Conservation (phyloP, 78 protist species). For the Capsaspora owczarzaki region DNA sequence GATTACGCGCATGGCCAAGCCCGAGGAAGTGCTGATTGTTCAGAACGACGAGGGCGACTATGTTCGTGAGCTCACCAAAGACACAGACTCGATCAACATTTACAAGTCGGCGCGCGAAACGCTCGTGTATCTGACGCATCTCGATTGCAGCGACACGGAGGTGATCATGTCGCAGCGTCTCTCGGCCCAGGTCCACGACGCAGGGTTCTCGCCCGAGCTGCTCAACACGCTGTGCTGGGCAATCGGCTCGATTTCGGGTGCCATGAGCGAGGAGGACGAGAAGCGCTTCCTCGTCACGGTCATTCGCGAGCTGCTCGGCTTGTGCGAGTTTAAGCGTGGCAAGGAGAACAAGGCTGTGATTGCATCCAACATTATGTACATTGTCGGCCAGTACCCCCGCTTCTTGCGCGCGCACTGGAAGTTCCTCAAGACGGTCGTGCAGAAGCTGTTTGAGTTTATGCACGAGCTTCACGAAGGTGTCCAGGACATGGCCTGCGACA, state of each 20-base stretch:
- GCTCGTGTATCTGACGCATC: slow-evolving; percentile 84
- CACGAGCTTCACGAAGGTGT: slow-evolving; percentile 97
- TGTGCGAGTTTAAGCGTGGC: slow-evolving; percentile 83
- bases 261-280: slow-evolving; percentile 84
- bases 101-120: slow-evolving; percentile 71
- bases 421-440: slow-evolving; percentile 94
- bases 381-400: slow-evolving; percentile 99
- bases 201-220: slow-evolving; percentile 64
- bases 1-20: slow-evolving; percentile 91
- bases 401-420: slow-evolving; percentile 95
- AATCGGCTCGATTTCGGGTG: slow-evolving; percentile 96
- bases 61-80: slow-evolving; percentile 68
- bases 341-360: slow-evolving; percentile 98
- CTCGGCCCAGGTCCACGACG: slow-evolving; percentile 23
- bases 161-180: slow-evolving; percentile 76
- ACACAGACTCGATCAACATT: slow-evolving; percentile 69
- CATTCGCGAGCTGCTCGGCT: slow-evolving; percentile 86
- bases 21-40: slow-evolving; percentile 95
- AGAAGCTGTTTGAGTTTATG: slow-evolving; percentile 98
- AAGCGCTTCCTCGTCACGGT: slow-evolving; percentile 95
- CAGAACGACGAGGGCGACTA: slow-evolving; percentile 93
- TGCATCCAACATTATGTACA: slow-evolving; percentile 98
- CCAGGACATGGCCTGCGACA: slow-evolving; percentile 99
- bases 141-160: slow-evolving; percentile 86
- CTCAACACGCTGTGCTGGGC: slow-evolving; percentile 98